These are phyloP conservation scores for Lathyrus sativus DNA, from an alignment of 306 rosid species.

Conservation along the genomic window DNA sequence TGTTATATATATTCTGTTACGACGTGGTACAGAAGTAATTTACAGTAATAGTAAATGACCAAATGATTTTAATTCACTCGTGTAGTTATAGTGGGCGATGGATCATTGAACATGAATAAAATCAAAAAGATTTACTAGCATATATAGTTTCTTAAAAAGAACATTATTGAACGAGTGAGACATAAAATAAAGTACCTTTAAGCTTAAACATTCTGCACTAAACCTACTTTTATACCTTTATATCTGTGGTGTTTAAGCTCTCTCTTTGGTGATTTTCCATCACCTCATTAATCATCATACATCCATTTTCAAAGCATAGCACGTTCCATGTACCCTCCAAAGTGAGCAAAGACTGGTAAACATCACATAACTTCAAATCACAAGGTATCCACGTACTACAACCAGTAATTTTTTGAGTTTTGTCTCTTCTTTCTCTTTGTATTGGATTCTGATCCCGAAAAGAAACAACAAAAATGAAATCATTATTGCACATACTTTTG, in stretches of 20 bases:
- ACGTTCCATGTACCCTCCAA: conserved; percentile 40
- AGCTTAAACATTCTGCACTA: conserved; percentile 31
- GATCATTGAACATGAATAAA: conserved; percentile 14
- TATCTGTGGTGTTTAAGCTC: conserved; percentile 45
- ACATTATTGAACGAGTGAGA: conserved; percentile 2
- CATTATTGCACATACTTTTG: background rate
- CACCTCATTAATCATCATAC: conserved; percentile 38
- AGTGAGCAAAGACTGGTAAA: conserved; percentile 38
- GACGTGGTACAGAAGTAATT: no score
- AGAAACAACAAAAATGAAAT: background rate
- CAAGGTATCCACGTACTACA: conserved; percentile 20
- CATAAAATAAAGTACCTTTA: conserved; percentile 20
- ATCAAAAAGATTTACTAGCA: background rate
- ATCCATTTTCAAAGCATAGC: conserved; percentile 32
- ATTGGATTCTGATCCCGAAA: conserved; percentile 31
- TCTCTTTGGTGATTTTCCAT: conserved; percentile 33
- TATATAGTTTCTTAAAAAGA: background rate
- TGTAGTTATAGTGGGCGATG: conserved; percentile 19
- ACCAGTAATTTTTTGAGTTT: conserved; percentile 28
- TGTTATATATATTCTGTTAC: no score
- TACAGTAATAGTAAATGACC: conserved; percentile 16
- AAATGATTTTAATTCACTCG: background rate
- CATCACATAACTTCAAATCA: conserved; percentile 36
- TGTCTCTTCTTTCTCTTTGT: conserved; percentile 32
- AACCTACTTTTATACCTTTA: conserved; percentile 18